Evolutionary conservation across 2,329 filamentous ascomycete species (phyloP).

Genomic region (Trichoderma asperellum): DNA sequence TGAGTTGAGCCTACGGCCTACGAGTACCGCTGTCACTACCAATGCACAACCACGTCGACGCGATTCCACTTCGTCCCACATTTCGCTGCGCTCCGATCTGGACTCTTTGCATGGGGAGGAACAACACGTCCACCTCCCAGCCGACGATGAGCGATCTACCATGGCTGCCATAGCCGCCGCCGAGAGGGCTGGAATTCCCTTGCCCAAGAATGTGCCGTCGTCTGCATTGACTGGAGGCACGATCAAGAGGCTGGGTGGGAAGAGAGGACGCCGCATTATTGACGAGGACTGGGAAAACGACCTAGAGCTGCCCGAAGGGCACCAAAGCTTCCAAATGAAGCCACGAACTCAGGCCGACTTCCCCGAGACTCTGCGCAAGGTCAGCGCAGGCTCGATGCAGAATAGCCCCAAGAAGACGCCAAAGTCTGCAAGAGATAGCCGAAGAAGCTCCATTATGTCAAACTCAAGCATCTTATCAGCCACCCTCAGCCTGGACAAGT

Average conservation of each 20-base stretch:
- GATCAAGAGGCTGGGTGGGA: slow-evolving; percentile 83
- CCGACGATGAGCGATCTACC: slow-evolving; percentile 82
- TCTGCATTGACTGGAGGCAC: slow-evolving; percentile 90
- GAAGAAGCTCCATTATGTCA: slow-evolving; percentile 40
- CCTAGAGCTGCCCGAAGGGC: slow-evolving; percentile 66
- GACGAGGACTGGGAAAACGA: slow-evolving; percentile 84
- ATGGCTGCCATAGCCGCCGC: slow-evolving; percentile 85
- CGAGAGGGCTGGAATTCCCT: slow-evolving; percentile 85
- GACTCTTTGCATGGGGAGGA: slow-evolving; percentile 78
- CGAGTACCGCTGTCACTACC: slow-evolving; percentile 41
- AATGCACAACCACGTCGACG: slow-evolving; percentile 55
- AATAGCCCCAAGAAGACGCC: slow-evolving; percentile 54
- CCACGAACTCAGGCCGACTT: slow-evolving; percentile 62
- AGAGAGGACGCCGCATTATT: slow-evolving; percentile 71
- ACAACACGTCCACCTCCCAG: slow-evolving; percentile 82
- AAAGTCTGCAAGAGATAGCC: slow-evolving; percentile 36
- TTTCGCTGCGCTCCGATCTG: slow-evolving; percentile 81
- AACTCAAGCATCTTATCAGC: slow-evolving; percentile 45
- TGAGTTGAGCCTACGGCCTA: slow-evolving; percentile 63
- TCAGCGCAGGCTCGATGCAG: slow-evolving; percentile 60
- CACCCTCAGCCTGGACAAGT: slow-evolving; percentile 64
- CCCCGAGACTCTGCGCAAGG: slow-evolving; percentile 69
- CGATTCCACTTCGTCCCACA: slow-evolving; percentile 79
- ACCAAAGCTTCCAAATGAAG: slow-evolving; percentile 67
- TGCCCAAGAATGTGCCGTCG: slow-evolving; percentile 82